Percentiles rank a stretch among this genome's conserved stretches.
phyloP scores from a whole-genome alignment of 768 basidiomycete genomes.

The Guyanaporus albipodus region DNA sequence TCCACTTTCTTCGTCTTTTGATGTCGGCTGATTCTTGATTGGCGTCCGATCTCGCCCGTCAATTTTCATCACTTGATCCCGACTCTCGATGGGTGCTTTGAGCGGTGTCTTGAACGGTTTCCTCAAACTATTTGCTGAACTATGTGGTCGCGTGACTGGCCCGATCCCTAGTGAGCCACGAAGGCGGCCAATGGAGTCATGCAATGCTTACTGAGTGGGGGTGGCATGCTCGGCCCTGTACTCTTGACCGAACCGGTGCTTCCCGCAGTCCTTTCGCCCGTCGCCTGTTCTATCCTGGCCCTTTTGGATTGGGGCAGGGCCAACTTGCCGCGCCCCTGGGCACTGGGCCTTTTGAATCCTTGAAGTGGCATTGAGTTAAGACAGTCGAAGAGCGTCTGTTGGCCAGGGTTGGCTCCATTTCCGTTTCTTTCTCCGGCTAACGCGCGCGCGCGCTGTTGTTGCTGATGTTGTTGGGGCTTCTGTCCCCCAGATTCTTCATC shows the following conservation, averaged over 20 bases:
- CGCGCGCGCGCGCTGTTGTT: neutral
- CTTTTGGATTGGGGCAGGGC: constrained; percentile 19
- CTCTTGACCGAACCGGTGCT: neutral
- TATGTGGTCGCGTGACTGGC: constrained; percentile 46
- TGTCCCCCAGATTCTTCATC: constrained; percentile 18
- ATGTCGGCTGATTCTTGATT: neutral
- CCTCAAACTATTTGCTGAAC: constrained; percentile 36
- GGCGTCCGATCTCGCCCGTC: neutral
- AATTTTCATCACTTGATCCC: constrained; percentile 6
- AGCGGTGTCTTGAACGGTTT: constrained; percentile 55
- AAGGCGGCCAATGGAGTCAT: neutral
- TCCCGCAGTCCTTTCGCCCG: neutral
- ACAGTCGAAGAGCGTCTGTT: constrained; percentile 24
- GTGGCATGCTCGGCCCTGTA: constrained; percentile 14
- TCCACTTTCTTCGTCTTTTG: neutral
- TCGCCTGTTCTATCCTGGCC: constrained; percentile 13
- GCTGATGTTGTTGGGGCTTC: neutral
- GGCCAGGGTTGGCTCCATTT: constrained; percentile 3
- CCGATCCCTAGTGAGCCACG: neutral
- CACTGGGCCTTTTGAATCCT: constrained; percentile 26
- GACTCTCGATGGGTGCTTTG: constrained; percentile 45
- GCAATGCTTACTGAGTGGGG: constrained; percentile 20
- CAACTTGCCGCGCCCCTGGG: constrained; percentile 4
- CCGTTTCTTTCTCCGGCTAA: neutral
- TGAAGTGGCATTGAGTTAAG: constrained; percentile 11